Evolutionary conservation across 2,329 filamentous ascomycete species (phyloP).

Genomic region (Paecilomyces dactylethromorphus): DNA sequence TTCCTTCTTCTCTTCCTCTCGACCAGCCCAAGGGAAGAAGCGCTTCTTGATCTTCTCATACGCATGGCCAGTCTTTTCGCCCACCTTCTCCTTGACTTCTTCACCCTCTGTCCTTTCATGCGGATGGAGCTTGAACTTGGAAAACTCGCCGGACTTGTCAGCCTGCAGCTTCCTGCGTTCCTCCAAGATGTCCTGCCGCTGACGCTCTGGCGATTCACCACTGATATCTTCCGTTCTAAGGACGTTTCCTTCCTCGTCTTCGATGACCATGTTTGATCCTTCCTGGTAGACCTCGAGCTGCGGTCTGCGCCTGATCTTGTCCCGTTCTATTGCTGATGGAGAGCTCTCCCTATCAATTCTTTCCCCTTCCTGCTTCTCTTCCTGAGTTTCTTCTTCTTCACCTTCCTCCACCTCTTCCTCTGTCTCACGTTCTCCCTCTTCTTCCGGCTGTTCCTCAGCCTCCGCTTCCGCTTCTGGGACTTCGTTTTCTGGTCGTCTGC

Average conservation of each 20-base stretch:
- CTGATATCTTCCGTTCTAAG: conserved; percentile 55
- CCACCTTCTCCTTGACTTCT: conserved; percentile 33
- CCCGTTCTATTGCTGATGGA: conserved; percentile 27
- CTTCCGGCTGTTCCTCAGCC: conserved; percentile 12
- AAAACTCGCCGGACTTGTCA: conserved; percentile 40
- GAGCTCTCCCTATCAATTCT: conserved; percentile 30
- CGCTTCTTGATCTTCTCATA: conserved; percentile 39
- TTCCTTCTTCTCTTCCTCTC: conserved; percentile 33
- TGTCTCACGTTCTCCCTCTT: conserved; percentile 6
- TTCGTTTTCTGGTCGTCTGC: conserved; percentile 31
- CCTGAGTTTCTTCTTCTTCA: conserved; percentile 1
- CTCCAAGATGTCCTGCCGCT: conserved; percentile 50
- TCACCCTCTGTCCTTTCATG: conserved; percentile 40
- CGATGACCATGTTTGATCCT: conserved; percentile 70
- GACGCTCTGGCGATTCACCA: conserved; percentile 48
- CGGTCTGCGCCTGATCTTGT: conserved; percentile 27
- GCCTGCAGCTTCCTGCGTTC: conserved; percentile 49
- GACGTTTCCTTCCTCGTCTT: conserved; percentile 83
- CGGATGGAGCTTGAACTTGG: conserved; percentile 39
- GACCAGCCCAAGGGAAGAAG: conserved; percentile 40
- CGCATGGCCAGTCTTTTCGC: conserved; percentile 26
- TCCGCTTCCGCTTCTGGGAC: conserved; percentile 11
- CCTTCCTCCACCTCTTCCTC: conserved; percentile 13
- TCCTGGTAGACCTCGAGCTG: conserved; percentile 70
- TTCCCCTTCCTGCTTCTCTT: conserved; percentile 20